A percentile compares a stretch with the other conserved stretches of the same genome.
Conservation (phyloP, 108 stramenopile species). For the Stephanodiscus minutulus region DNA sequence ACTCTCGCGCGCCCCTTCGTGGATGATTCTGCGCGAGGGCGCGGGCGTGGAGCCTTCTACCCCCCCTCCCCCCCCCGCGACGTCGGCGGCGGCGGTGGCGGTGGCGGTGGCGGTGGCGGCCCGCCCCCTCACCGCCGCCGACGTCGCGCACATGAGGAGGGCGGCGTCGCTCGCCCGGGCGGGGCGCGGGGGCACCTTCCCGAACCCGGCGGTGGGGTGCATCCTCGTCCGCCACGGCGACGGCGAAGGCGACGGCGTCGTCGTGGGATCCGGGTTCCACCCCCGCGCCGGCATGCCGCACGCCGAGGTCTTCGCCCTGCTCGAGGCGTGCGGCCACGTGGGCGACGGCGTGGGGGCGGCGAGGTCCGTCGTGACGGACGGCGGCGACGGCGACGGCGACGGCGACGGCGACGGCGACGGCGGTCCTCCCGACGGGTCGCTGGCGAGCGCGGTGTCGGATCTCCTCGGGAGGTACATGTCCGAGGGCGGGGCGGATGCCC, state of each 20-base stretch:
- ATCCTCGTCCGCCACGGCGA: slow-evolving; percentile 62
- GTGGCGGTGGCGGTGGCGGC: no score
- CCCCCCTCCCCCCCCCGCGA: not conserved
- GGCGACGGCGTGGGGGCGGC: slow-evolving; percentile 66
- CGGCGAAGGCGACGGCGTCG: slow-evolving; percentile 5
- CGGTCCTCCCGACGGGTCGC: no score
- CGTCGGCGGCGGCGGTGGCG: not conserved
- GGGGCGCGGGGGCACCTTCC: slow-evolving; percentile 77
- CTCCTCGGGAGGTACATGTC: slow-evolving; percentile 52
- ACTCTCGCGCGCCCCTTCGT: not conserved
- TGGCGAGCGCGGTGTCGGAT: slow-evolving; percentile 21
- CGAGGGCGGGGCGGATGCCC: slow-evolving; percentile 48
- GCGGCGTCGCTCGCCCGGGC: slow-evolving; percentile 57
- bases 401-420: not conserved
- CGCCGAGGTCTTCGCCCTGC: slow-evolving; percentile 88
- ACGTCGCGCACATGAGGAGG: slow-evolving; percentile 42
- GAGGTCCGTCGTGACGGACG: slow-evolving; percentile 48
- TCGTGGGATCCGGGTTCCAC: slow-evolving; percentile 87
- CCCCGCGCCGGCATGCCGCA: slow-evolving; percentile 86
- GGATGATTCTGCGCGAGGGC: not conserved
- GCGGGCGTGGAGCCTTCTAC: not conserved
- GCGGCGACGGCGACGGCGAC: slow-evolving; percentile 3
- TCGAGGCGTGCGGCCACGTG: slow-evolving; percentile 74
- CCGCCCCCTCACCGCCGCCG: slow-evolving; percentile 21
- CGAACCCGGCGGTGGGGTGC: slow-evolving; percentile 92